Base-by-base conservation (phyloP, 768 basidiomycete species). In the Xerocomellus amylosporus region DNA sequence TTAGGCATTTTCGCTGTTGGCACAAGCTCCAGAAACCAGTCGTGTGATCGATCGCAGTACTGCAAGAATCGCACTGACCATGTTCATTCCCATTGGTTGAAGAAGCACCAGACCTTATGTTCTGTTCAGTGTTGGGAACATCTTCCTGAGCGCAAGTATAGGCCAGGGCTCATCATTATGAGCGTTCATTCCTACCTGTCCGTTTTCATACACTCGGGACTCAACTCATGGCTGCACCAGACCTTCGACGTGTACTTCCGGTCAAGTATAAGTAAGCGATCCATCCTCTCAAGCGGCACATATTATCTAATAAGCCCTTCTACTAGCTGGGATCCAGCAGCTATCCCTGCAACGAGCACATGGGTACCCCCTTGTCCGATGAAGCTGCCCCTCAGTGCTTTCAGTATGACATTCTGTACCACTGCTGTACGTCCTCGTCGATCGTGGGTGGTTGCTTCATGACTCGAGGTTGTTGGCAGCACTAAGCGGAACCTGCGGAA, bases 311-410 rank as follows among this genome's bases (percentile, higher is more conserved):
- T 49, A 22, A 17, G 24, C 15, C 8, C 4, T 12, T 24, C 4
- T 46, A 12, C 13, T 19, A 67, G 66, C 22, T 67, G 66, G 66
- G 61, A 67, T 50, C 64, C 56, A 19, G 56, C 64, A 19, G 58
- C 48, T 10, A 53, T 65, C 28, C 66, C 66, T 42, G 54, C 56
- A 20, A 49, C 7, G 19, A 68, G 66, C 10, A 67, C 59, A 48
- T 67, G 66, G 66, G 51, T 62, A 4, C 67, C 66, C 8, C 66
- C 66, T 34, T 56, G 49, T n/a, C n/a, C n/a, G n/a, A n/a, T n/a
- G n/a, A n/a, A n/a, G n/a, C n/a, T n/a, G n/a, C n/a, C n/a, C n/a
- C n/a, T n/a, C n/a, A n/a, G n/a, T n/a, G n/a, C n/a, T n/a, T n/a
- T n/a, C n/a, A n/a, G n/a, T n/a, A n/a, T n/a, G n/a, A n/a, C n/a